These are phyloP conservation scores for Cucurbita moschata DNA, from an alignment of 306 rosid species.

Conservation along the genomic window DNA sequence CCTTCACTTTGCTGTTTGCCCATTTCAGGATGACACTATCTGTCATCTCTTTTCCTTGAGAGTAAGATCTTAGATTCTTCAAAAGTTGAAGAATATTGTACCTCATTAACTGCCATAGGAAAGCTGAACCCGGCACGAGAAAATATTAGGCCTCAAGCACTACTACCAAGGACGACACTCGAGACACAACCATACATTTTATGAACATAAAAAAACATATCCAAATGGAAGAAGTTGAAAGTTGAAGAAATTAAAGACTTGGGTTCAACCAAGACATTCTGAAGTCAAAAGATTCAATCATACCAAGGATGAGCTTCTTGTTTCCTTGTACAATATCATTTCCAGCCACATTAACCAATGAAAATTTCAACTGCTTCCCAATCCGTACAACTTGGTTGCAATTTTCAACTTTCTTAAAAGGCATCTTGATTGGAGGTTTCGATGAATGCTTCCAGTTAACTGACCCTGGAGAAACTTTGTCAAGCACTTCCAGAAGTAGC, in stretches of 20 bases:
- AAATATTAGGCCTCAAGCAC: neutral
- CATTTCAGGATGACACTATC: conserved; percentile 82
- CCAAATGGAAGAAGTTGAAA: neutral
- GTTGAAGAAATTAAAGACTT: neutral
- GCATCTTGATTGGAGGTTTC: conserved; percentile 93
- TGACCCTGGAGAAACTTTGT: conserved; percentile 71
- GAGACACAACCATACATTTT: neutral
- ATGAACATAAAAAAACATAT: neutral
- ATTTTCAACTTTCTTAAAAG: conserved; percentile 89
- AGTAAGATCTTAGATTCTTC: conserved; percentile 69
- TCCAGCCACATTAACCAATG: conserved; percentile 84
- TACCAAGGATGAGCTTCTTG: conserved; percentile 91
- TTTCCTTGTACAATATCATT: conserved; percentile 96
- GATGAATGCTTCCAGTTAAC: conserved; percentile 93
- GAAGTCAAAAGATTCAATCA: neutral
- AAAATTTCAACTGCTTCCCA: conserved; percentile 57
- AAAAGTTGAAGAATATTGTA: conserved; percentile 79
- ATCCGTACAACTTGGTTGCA: conserved; percentile 82
- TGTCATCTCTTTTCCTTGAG: conserved; percentile 75
- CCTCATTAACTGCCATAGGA: conserved; percentile 92
- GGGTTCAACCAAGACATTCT: neutral
- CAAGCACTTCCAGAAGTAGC: conserved; percentile 82
- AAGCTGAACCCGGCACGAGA: conserved; percentile 33
- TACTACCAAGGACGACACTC: neutral
- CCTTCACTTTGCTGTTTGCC: conserved; percentile 72